These are phyloP conservation scores for Verticillium nonalfalfae DNA, from an alignment of 2,329 filamentous ascomycete species.

Conservation along the genomic window DNA sequence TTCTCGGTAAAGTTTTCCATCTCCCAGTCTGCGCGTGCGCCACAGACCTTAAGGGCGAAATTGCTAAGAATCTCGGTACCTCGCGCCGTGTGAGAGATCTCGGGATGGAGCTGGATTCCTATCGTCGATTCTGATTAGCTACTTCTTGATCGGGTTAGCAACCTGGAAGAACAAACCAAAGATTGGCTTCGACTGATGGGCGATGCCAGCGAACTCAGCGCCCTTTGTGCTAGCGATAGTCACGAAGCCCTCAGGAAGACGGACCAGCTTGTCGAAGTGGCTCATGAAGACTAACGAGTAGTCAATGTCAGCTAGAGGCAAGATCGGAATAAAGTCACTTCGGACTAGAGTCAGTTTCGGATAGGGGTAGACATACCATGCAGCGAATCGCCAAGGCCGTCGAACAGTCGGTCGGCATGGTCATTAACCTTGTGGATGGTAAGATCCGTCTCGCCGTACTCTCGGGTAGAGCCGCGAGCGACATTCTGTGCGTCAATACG, in stretches of 20 bases:
- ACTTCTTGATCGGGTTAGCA: slow-evolving; percentile 2
- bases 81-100: slow-evolving; percentile 66
- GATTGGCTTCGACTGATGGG: slow-evolving; percentile 61
- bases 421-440: slow-evolving; percentile 49
- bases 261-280: slow-evolving; percentile 78
- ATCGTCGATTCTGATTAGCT: slow-evolving; percentile 4
- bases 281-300: slow-evolving; percentile 63
- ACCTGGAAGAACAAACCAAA: slow-evolving; percentile 42
- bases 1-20: slow-evolving; percentile 80
- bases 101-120: slow-evolving; percentile 83
- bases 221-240: slow-evolving; percentile 71
- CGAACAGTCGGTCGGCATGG: slow-evolving; percentile 74
- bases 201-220: slow-evolving; percentile 74
- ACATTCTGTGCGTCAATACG: slow-evolving; percentile 44
- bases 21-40: slow-evolving; percentile 69
- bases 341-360: too few species aligned
- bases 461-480: slow-evolving; percentile 11
- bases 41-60: slow-evolving; percentile 79
- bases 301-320: background rate
- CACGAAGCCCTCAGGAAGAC: slow-evolving; percentile 66
- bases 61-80: slow-evolving; percentile 71
- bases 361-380: slow-evolving; percentile 26
- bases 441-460: slow-evolving; percentile 34
- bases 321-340: background rate
- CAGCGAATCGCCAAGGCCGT: slow-evolving; percentile 63